phyloP scores from a whole-genome alignment of 2,329 filamentous ascomycete genomes.

The Fusarium floridanum region DNA sequence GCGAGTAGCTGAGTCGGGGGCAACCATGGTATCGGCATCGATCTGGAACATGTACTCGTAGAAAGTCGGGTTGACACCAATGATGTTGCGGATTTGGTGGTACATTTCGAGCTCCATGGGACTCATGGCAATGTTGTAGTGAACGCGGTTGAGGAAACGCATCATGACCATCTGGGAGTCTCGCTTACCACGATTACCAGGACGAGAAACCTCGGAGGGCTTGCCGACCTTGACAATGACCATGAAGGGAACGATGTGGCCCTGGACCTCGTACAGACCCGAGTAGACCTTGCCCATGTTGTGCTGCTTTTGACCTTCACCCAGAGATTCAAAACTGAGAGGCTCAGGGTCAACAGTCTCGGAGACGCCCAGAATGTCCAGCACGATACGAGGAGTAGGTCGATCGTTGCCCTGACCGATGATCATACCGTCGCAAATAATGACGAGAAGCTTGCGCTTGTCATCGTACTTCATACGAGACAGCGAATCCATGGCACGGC shows the following conservation, averaged over 20 bases:
- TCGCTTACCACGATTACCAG: constrained; percentile 98
- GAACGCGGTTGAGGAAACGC: constrained; percentile 98
- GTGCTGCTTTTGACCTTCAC: constrained; percentile 96
- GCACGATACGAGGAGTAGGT: constrained; percentile 92
- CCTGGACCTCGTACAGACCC: constrained; percentile 96
- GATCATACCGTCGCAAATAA: constrained; percentile 99
- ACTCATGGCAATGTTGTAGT: constrained; percentile 97
- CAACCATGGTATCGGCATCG: constrained; percentile 96
- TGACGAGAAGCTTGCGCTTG: constrained; percentile 93
- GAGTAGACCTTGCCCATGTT: constrained; percentile 99
- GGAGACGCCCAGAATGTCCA: constrained; percentile 96
- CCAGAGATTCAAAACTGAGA: constrained; percentile 94
- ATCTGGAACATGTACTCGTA: constrained; percentile 98
- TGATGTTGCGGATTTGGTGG: constrained; percentile 98
- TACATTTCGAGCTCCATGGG: constrained; percentile 98
- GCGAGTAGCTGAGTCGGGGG: constrained; percentile 87
- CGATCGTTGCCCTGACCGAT: constrained; percentile 98
- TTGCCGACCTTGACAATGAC: constrained; percentile 98
- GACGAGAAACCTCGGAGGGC: constrained; percentile 92
- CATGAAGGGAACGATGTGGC: constrained; percentile 97
- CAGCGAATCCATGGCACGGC: constrained; percentile 95
- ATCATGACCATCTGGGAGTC: constrained; percentile 99
- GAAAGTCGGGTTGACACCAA: constrained; percentile 97
- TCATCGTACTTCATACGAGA: constrained; percentile 97
- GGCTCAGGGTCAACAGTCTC: constrained; percentile 95